Evolutionary conservation across 371 early-diverging fungal species (phyloP).

Genomic region (Lichtheimia ramosa): DNA sequence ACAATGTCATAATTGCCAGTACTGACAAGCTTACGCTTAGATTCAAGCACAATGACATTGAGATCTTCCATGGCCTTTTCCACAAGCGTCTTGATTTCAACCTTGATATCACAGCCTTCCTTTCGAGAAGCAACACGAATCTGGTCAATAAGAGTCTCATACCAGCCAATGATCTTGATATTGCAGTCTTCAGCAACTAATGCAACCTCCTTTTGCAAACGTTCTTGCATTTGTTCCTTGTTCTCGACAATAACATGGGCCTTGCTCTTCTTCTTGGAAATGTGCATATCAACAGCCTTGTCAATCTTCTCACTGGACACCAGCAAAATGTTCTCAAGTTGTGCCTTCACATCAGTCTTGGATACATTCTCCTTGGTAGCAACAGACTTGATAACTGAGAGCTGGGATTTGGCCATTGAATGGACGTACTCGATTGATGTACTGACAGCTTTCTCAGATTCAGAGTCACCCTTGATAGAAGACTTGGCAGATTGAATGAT

Average conservation of each 20-base stretch:
- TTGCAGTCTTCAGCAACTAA: slow-evolving; percentile 35
- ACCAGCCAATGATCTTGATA: slow-evolving; percentile 24
- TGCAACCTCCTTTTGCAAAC: slow-evolving; percentile 25
- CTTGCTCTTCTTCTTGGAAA: slow-evolving; percentile 26
- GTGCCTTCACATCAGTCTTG: slow-evolving; percentile 26
- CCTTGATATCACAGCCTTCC: slow-evolving; percentile 21
- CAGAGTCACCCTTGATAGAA: neutral
- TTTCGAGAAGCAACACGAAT: slow-evolving; percentile 23
- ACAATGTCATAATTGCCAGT: slow-evolving; percentile 2
- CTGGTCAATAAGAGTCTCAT: slow-evolving; percentile 25
- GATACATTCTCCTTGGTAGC: neutral
- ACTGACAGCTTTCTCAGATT: slow-evolving; percentile 5
- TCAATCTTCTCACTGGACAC: neutral
- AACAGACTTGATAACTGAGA: slow-evolving; percentile 9
- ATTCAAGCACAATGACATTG: slow-evolving; percentile 6
- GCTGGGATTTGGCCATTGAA: slow-evolving; percentile 6
- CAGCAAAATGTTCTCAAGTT: slow-evolving; percentile 31
- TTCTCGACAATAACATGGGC: slow-evolving; percentile 29
- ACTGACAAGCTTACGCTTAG: slow-evolving; percentile 14
- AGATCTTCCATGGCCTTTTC: slow-evolving; percentile 23
- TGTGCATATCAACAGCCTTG: slow-evolving; percentile 1
- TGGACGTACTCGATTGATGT: slow-evolving; percentile 13
- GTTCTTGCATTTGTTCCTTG: slow-evolving; percentile 28
- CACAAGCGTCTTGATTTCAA: slow-evolving; percentile 13
- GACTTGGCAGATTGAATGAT: slow-evolving; percentile 11